Percentiles rank a stretch among this genome's conserved stretches.
phyloP scores from a whole-genome alignment of 148 eudicot species.

The Polygonum maritimum region DNA sequence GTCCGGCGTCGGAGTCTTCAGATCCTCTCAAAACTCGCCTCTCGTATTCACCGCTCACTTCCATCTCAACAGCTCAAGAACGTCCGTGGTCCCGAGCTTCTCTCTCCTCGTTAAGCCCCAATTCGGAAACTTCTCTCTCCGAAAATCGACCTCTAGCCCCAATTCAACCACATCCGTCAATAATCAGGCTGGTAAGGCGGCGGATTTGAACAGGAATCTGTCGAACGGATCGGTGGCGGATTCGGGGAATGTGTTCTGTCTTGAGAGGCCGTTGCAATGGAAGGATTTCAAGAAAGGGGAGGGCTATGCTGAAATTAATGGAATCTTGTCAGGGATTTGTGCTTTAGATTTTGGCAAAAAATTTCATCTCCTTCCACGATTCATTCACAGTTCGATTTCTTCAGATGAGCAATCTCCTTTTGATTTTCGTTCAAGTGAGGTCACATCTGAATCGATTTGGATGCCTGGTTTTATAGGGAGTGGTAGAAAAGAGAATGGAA shows the following conservation, averaged over 20 bases:
- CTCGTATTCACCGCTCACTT: slow-evolving; percentile 61
- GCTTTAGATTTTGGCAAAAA: slow-evolving; percentile 39
- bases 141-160: slow-evolving; percentile 35
- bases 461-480: too few relatives aligned
- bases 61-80: slow-evolving; percentile 19
- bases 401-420: too few relatives aligned
- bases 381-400: slow-evolving; percentile 7
- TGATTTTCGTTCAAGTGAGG: too few relatives aligned
- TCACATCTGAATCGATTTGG: too few relatives aligned
- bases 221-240: slow-evolving; percentile 23
- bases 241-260: slow-evolving; percentile 25
- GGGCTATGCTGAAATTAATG: slow-evolving; percentile 10
- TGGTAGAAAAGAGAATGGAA: too few relatives aligned
- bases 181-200: slow-evolving; percentile 14
- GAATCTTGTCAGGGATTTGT: slow-evolving; percentile 48
- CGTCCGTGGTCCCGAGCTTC: slow-evolving; percentile 47
- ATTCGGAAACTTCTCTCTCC: slow-evolving; percentile 67
- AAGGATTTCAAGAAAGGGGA: slow-evolving; percentile 33
- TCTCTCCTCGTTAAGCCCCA: slow-evolving; percentile 63
- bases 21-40: slow-evolving; percentile 65
- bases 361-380: slow-evolving; percentile 24
- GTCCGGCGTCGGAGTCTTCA: slow-evolving; percentile 63
- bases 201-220: slow-evolving; percentile 14
- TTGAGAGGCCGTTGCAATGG: slow-evolving; percentile 28
- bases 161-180: not conserved